Conservation (phyloP, 306 rosid genomes). For the Malus domestica region DNA sequence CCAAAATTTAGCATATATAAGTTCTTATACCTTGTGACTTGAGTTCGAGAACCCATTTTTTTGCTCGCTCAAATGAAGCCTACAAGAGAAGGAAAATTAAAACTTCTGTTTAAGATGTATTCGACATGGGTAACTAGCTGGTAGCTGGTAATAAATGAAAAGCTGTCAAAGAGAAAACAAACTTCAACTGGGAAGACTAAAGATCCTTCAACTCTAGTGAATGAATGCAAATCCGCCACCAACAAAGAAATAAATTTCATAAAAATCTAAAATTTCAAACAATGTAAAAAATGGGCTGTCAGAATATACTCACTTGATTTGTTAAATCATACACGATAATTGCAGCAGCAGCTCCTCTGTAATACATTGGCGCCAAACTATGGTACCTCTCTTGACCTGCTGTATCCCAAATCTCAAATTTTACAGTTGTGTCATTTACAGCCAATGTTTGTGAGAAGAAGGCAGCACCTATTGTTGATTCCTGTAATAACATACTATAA, state of each 20-base stretch:
- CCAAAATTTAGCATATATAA: background rate
- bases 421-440: constrained; percentile 55
- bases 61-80: constrained; percentile 57
- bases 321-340: constrained; percentile 53
- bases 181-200: background rate
- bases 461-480: constrained; percentile 62
- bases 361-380: constrained; percentile 63
- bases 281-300: background rate
- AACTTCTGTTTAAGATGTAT: background rate
- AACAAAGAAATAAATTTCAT: background rate
- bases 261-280: background rate
- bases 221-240: background rate
- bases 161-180: background rate
- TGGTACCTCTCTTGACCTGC: constrained; percentile 63
- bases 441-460: constrained; percentile 64
- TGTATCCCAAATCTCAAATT: constrained; percentile 63
- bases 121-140: background rate
- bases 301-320: constrained; percentile 39
- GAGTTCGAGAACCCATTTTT: constrained; percentile 54
- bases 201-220: background rate
- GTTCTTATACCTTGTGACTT: constrained; percentile 41
- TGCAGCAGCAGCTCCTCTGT: constrained; percentile 64
- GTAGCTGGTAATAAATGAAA: background rate
- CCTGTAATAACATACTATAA: constrained; percentile 24
- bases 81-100: constrained; percentile 3